Conservation (phyloP, 2,329 filamentous ascomycete genomes). For the Cordyceps pruinosa region DNA sequence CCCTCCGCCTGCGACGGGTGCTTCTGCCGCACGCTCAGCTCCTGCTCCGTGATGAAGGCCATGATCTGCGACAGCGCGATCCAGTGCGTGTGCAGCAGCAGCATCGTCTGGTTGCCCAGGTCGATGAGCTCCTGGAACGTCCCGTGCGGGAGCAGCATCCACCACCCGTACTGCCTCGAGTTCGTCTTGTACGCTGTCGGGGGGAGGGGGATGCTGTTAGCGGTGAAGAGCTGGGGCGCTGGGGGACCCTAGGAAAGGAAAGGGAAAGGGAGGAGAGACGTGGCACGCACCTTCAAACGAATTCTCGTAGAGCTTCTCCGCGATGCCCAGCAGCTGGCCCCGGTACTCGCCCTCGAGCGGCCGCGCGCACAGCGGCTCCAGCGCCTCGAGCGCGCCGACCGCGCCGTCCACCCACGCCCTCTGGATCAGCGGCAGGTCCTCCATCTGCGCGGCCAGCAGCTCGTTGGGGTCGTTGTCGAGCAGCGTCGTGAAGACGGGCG, state of each 20-base stretch:
- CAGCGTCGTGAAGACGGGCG: constrained; percentile 44
- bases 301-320: constrained; percentile 44
- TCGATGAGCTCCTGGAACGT: constrained; percentile 45
- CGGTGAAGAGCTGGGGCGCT: no score
- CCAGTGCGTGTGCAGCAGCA: constrained; percentile 48
- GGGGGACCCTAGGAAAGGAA: no score
- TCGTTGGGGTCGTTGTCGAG: constrained; percentile 34
- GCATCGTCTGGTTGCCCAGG: constrained; percentile 36
- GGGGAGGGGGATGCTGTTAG: neutral
- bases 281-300: constrained; percentile 45
- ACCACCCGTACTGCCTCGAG: constrained; percentile 46
- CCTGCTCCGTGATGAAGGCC: constrained; percentile 39
- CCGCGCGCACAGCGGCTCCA: constrained; percentile 38
- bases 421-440: constrained; percentile 38
- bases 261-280: constrained; percentile 15
- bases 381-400: constrained; percentile 31
- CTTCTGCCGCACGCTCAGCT: constrained; percentile 28
- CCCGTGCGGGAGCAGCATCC: constrained; percentile 49
- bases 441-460: constrained; percentile 39
- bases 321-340: constrained; percentile 37
- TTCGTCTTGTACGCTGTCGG: constrained; percentile 42
- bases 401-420: constrained; percentile 41
- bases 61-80: constrained; percentile 49
- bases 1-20: constrained; percentile 18
- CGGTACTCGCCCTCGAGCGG: constrained; percentile 41